These are phyloP conservation scores for Phialophora chinensis DNA, from an alignment of 2,329 filamentous ascomycete species.

Conservation along the genomic window DNA sequence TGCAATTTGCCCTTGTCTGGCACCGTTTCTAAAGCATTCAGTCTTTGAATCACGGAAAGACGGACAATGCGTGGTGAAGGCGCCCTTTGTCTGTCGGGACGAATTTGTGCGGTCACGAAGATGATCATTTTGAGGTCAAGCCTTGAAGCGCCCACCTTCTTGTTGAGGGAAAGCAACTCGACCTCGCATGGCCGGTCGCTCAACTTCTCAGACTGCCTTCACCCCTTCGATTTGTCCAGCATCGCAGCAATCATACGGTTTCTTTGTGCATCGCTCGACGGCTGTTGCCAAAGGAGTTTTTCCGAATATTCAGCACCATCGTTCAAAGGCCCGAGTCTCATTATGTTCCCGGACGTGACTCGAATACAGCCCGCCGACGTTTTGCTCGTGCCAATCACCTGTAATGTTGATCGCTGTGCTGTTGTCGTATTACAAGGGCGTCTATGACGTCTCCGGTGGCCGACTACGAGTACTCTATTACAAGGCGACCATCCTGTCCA, in stretches of 20 bases:
- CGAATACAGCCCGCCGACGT: neutral
- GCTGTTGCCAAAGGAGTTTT: neutral
- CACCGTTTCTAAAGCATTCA: neutral
- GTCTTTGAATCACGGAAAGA: neutral
- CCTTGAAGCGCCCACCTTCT: too few species aligned
- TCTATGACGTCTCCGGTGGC: neutral
- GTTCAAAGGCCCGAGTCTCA: neutral
- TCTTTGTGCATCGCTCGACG: neutral
- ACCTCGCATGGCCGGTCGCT: too few species aligned
- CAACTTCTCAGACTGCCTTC: too few species aligned
- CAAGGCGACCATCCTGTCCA: neutral
- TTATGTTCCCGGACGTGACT: neutral
- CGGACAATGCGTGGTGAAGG: neutral
- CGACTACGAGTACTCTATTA: neutral
- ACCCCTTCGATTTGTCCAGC: neutral
- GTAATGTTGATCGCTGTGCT: neutral
- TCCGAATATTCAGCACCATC: neutral
- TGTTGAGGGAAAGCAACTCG: too few species aligned
- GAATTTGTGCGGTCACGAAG: neutral
- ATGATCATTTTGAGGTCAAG: neutral
- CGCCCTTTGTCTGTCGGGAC: neutral
- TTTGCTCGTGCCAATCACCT: neutral
- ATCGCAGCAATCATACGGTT: neutral
- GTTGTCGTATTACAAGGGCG: neutral
- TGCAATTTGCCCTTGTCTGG: neutral